Evolutionary conservation across 257 asterid species (phyloP), one percentile per base, ranked within the genome.

Genomic region (Plantago ovata): DNA sequence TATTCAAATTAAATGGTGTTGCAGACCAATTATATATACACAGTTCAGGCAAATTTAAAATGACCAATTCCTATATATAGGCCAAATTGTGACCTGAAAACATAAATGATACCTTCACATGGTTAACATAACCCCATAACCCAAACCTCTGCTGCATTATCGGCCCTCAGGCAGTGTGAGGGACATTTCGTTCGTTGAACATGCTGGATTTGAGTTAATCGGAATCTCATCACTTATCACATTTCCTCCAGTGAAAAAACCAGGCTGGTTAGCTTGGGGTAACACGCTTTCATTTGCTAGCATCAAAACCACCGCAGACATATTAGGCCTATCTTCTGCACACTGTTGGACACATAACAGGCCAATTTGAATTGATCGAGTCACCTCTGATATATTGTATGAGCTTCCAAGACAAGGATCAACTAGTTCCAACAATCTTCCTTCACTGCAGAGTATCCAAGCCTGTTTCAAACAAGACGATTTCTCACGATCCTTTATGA

Each of bases 361-460:
- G 6, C 70, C 75, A 0, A 74, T 13, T 3, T 70, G 74, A 61
- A 76, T 71, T 36, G 70, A 57, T 64, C 72, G 51, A 3, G 42
- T 13, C 18, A 72, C 64, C 57, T 76, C 62, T 6, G 62, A 41
- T 38, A 41, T 23, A 33, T 62, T 2, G 16, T 19, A 6, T 0
- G 78, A 44, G 7, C 42, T 13, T 19, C 38, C 23, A 0, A 65
- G 33, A 28, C n/a, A 38, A 18, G 64, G 14, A 12, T 65, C 81
- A 2, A 66, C 47, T n/a, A 77, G 44, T 67, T 73, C 77, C 43
- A 46, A 1, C n/a, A 69, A 43, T 54, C 56, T 66, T 4, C 60
- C 79, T 70, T 77, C 79, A 63, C 13, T 63, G 53, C 67, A 15
- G 15, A 77, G 79, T 39, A 38, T 70, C 79, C 83, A 77, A 9